These are phyloP conservation scores for Russula virescens DNA, from an alignment of 768 basidiomycete genomes.

Conservation along the genomic window DNA sequence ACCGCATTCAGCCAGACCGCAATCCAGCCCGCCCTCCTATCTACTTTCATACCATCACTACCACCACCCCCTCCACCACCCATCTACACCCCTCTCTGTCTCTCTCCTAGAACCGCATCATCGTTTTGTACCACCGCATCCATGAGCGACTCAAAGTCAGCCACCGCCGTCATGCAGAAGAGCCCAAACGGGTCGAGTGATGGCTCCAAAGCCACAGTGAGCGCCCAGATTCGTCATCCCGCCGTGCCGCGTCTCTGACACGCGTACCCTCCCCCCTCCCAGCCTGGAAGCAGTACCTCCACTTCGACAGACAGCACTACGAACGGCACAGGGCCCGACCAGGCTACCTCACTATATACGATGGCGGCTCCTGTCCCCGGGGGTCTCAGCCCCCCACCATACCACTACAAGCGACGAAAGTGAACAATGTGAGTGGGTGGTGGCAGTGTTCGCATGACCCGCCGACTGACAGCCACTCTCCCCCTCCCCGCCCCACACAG, in stretches of 20 bases:
- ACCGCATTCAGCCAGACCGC: background rate
- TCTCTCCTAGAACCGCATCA: background rate
- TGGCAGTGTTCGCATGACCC: background rate
- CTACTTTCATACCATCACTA: background rate
- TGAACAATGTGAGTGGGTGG: constrained; percentile 8
- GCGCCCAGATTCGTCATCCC: constrained; percentile 73
- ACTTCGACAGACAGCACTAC: constrained; percentile 30
- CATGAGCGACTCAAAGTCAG: constrained; percentile 18
- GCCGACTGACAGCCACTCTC: background rate
- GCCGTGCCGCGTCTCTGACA: constrained; percentile 70
- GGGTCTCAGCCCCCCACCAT: constrained; percentile 25
- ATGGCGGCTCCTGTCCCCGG: constrained; percentile 20
- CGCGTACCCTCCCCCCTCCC: constrained; percentile 57
- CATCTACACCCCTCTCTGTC: background rate
- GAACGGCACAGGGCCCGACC: constrained; percentile 2
- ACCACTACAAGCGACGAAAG: constrained; percentile 20
- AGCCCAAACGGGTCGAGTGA: constrained; percentile 9
- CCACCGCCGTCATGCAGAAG: constrained; percentile 20
- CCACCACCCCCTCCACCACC: too few species aligned
- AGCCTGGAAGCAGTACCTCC: constrained; percentile 76
- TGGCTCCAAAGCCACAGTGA: constrained; percentile 89
- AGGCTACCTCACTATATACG: constrained; percentile 16
- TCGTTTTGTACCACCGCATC: background rate
- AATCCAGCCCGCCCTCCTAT: background rate
- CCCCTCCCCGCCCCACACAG: background rate